Percentiles rank a stretch among this genome's conserved stretches.
Evolutionary conservation across 2,329 filamentous ascomycete genomes (phyloP).

Genomic region (Fusarium tricinctum): DNA sequence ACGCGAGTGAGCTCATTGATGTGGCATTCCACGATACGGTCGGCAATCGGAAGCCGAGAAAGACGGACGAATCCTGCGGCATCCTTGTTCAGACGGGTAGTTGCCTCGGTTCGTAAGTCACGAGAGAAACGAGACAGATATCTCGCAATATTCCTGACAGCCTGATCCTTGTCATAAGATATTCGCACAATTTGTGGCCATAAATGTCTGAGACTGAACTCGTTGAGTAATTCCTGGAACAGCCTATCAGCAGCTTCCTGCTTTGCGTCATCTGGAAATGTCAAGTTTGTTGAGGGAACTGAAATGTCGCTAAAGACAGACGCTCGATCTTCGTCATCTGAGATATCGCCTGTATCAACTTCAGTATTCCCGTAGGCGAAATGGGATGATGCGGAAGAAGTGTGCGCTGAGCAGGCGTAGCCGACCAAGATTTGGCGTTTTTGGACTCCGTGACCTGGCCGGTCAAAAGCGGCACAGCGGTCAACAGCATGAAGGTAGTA

Average conservation of each 20-base stretch:
- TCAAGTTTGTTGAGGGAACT: background rate
- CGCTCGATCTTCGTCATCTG: background rate
- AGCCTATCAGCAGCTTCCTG: constrained; percentile 1
- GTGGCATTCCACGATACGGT: constrained; percentile 6
- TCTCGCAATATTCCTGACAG: background rate
- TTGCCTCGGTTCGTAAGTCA: background rate
- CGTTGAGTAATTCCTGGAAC: background rate
- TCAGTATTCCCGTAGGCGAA: background rate
- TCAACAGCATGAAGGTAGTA: constrained; percentile 90
- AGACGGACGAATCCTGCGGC: background rate
- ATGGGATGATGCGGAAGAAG: constrained; percentile 18
- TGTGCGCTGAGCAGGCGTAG: constrained; percentile 72
- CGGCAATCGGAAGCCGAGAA: background rate
- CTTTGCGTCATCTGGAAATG: background rate
- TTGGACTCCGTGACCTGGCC: constrained; percentile 78
- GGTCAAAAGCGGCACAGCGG: constrained; percentile 80
- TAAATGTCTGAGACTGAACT: background rate
- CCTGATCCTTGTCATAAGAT: background rate
- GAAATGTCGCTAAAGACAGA: background rate
- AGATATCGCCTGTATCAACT: background rate
- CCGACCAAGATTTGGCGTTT: constrained; percentile 82
- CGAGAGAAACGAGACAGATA: background rate
- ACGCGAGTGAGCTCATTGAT: background rate
- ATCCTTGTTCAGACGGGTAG: background rate
- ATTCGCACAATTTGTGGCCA: constrained; percentile 13